Percentiles rank a stretch among this genome's conserved stretches.
phyloP scores from a whole-genome alignment of 371 early-diverging fungal species.

The Capillidium heterosporum region DNA sequence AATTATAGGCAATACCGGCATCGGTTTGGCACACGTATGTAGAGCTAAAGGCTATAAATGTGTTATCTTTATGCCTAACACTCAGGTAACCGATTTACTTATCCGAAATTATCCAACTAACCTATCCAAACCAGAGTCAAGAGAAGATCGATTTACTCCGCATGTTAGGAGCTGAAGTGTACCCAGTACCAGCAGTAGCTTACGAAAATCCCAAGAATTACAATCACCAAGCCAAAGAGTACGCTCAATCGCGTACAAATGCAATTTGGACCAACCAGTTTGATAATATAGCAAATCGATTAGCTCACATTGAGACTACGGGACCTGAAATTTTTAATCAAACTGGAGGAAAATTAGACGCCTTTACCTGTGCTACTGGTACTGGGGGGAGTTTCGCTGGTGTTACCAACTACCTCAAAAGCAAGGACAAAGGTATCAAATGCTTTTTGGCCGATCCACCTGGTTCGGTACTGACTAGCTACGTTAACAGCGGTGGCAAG shows the following conservation, averaged over 20 bases:
- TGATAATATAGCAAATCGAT: slow-evolving; percentile 68
- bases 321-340: slow-evolving; percentile 88
- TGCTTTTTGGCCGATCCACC: slow-evolving; percentile 84
- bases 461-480: slow-evolving; percentile 71
- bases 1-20: slow-evolving; percentile 68
- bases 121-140: slow-evolving; percentile 29
- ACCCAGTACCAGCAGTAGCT: slow-evolving; percentile 77
- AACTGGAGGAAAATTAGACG: slow-evolving; percentile 61
- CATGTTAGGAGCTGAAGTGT: slow-evolving; percentile 76
- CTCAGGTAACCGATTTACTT: slow-evolving; percentile 32
- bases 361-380: slow-evolving; percentile 81
- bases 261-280: slow-evolving; percentile 95
- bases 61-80: slow-evolving; percentile 94
- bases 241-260: slow-evolving; percentile 58
- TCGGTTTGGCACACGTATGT: slow-evolving; percentile 90
- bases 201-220: slow-evolving; percentile 86
- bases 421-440: slow-evolving; percentile 40
- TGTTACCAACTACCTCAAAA: slow-evolving; percentile 61
- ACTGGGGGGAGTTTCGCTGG: slow-evolving; percentile 90
- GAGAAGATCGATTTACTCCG: slow-evolving; percentile 84
- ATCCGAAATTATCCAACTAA: background rate
- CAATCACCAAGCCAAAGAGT: slow-evolving; percentile 81
- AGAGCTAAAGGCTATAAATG: slow-evolving; percentile 87
- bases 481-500: slow-evolving; percentile 49
- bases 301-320: slow-evolving; percentile 85